Conservation (phyloP, 208 protist species). For the Angomonas deanei region DNA sequence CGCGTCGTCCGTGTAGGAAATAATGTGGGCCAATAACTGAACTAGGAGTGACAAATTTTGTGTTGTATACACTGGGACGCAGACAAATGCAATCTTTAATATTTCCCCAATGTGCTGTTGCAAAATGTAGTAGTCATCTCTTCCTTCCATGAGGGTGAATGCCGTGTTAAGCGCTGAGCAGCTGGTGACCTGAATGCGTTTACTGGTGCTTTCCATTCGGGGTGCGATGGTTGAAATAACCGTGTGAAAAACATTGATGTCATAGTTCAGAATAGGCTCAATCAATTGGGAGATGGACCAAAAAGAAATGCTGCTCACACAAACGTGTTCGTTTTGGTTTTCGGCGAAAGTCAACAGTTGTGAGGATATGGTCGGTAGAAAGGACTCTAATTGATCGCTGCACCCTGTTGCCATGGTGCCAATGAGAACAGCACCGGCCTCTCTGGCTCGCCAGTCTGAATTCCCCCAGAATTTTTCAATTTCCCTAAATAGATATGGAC, state of each 20-base stretch:
- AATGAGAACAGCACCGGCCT: slow-evolving; percentile 73
- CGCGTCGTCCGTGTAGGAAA: slow-evolving; percentile 18
- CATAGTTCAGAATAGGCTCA: slow-evolving; percentile 27
- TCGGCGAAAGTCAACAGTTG: slow-evolving; percentile 44
- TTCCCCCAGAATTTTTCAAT: slow-evolving; percentile 54
- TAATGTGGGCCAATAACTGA: slow-evolving; percentile 31
- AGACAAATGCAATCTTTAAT: slow-evolving; percentile 31
- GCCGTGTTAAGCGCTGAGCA: slow-evolving; percentile 54
- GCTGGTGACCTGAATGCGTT: slow-evolving; percentile 65
- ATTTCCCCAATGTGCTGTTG: slow-evolving; percentile 20
- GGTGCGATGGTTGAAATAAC: slow-evolving; percentile 37
- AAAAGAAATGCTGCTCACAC: slow-evolving; percentile 78
- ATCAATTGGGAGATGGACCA: slow-evolving; percentile 75
- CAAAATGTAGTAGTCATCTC: slow-evolving; percentile 19
- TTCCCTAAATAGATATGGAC: slow-evolving; percentile 33
- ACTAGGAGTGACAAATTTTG: slow-evolving; percentile 66
- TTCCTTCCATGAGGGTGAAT: slow-evolving; percentile 32
- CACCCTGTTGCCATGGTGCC: slow-evolving; percentile 73
- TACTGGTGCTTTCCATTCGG: slow-evolving; percentile 66
- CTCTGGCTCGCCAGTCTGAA: slow-evolving; percentile 43
- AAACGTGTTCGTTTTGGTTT: slow-evolving; percentile 59
- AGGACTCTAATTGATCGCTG: slow-evolving; percentile 29
- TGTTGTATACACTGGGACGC: slow-evolving; percentile 71
- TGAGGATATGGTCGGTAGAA: slow-evolving; percentile 27
- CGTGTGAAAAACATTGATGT: slow-evolving; percentile 13